Conservation (phyloP, 2,329 filamentous ascomycete genomes). For the Zarea fungicola region DNA sequence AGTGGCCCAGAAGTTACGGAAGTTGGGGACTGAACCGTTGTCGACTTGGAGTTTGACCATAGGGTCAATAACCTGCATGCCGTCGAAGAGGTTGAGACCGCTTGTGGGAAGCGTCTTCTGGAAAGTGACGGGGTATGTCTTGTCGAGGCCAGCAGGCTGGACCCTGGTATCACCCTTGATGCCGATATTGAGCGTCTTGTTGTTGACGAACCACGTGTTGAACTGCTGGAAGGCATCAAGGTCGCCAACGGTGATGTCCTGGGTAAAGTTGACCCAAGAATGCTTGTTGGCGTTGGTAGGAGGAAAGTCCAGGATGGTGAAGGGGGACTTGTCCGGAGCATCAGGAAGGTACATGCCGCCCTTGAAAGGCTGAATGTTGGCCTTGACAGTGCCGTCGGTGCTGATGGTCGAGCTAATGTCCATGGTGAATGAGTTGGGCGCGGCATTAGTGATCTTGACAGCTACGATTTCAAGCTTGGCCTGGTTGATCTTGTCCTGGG, state of each 20-base stretch:
- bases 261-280: conserved; percentile 48
- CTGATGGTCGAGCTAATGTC: conserved; percentile 51
- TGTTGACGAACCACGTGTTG: conserved; percentile 49
- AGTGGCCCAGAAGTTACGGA: conserved; percentile 56
- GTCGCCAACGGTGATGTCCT: conserved; percentile 43
- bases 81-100: conserved; percentile 51
- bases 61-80: conserved; percentile 47
- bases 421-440: conserved; percentile 42
- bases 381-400: conserved; percentile 47
- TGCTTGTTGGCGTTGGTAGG: conserved; percentile 42
- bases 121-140: conserved; percentile 47
- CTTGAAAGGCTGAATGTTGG: conserved; percentile 45
- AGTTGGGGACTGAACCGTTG: conserved; percentile 28
- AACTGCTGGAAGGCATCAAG: conserved; percentile 47
- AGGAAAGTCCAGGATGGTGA: conserved; percentile 48
- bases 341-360: conserved; percentile 53
- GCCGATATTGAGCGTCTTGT: conserved; percentile 44
- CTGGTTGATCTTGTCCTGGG: conserved; percentile 50
- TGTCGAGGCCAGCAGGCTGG: conserved; percentile 43
- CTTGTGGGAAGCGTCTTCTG: conserved; percentile 49
- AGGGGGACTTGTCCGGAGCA: conserved; percentile 39
- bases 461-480: conserved; percentile 52
- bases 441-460: conserved; percentile 44
- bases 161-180: conserved; percentile 49
- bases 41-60: conserved; percentile 37